Conservation (phyloP, 1,284 basidiomycete species). For the Cutaneotrichosporon cutaneum region DNA sequence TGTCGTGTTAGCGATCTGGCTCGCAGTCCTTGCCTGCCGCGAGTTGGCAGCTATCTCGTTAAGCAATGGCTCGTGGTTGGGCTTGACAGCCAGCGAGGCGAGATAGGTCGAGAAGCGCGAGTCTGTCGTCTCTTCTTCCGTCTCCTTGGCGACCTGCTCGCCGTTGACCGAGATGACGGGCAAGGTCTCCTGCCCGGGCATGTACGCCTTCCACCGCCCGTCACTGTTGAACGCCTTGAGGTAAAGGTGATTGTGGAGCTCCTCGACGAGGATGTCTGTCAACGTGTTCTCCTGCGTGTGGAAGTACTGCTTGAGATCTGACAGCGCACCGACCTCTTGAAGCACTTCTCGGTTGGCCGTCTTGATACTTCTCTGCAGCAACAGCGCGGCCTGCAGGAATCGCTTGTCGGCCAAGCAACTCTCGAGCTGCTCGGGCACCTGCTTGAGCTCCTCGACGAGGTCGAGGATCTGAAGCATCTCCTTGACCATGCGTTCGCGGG, state of each 20-base stretch:
- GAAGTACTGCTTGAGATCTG: constrained; percentile 85
- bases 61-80: constrained; percentile 68
- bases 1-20: constrained; percentile 10
- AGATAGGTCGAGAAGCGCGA: constrained; percentile 62
- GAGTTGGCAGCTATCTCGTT: constrained; percentile 17
- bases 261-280: constrained; percentile 89
- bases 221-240: constrained; percentile 97
- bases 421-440: constrained; percentile 88
- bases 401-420: constrained; percentile 94
- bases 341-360: constrained; percentile 89
- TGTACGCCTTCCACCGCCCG: constrained; percentile 81
- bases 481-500: constrained; percentile 74
- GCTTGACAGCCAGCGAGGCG: constrained; percentile 66
- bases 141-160: constrained; percentile 15
- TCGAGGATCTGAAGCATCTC: constrained; percentile 89
- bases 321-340: constrained; percentile 87
- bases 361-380: constrained; percentile 85
- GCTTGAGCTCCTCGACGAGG: constrained; percentile 86
- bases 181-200: constrained; percentile 66
- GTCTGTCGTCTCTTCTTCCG: background rate
- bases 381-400: constrained; percentile 81
- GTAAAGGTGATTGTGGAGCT: constrained; percentile 96
- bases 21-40: background rate
- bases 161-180: constrained; percentile 24
- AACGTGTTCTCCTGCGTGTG: constrained; percentile 84